Percentiles rank a stretch among this genome's conserved stretches.
These are phyloP conservation scores for Dactylellina cionopaga DNA, from an alignment of 2,329 filamentous ascomycete species.

Conservation along the genomic window DNA sequence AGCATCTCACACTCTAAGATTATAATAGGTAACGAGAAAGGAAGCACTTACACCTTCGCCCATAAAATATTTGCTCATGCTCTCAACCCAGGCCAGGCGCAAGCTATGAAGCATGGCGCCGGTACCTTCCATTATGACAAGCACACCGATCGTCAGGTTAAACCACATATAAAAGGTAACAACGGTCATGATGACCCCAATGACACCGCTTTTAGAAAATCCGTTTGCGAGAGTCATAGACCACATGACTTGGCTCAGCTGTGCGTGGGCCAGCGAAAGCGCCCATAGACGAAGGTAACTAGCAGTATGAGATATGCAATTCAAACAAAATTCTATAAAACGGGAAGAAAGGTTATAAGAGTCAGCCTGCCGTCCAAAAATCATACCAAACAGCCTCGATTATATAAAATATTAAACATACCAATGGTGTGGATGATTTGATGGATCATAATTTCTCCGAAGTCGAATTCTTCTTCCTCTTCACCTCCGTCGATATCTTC, in stretches of 20 bases:
- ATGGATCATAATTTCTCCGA: slow-evolving; percentile 97
- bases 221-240: slow-evolving; percentile 88
- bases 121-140: slow-evolving; percentile 95
- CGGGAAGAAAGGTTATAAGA: neutral
- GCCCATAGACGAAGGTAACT: slow-evolving; percentile 99
- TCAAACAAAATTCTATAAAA: slow-evolving; percentile 92
- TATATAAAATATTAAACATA: slow-evolving; percentile 65
- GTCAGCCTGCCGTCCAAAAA: neutral
- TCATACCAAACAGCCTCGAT: neutral
- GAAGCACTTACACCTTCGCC: slow-evolving; percentile 51
- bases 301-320: slow-evolving; percentile 98
- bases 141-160: slow-evolving; percentile 78
- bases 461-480: slow-evolving; percentile 96
- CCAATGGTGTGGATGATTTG: slow-evolving; percentile 98
- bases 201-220: slow-evolving; percentile 72
- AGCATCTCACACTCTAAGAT: neutral
- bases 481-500: slow-evolving; percentile 78
- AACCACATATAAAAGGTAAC: slow-evolving; percentile 90
- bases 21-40: neutral
- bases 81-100: slow-evolving; percentile 94
- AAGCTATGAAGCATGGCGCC: slow-evolving; percentile 94
- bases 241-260: slow-evolving; percentile 96
- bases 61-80: slow-evolving; percentile 80
- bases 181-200: slow-evolving; percentile 83
- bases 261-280: slow-evolving; percentile 94